Evolutionary conservation across 163 green algal genomes (phyloP).

Genomic region (Chloromonas sp.): DNA sequence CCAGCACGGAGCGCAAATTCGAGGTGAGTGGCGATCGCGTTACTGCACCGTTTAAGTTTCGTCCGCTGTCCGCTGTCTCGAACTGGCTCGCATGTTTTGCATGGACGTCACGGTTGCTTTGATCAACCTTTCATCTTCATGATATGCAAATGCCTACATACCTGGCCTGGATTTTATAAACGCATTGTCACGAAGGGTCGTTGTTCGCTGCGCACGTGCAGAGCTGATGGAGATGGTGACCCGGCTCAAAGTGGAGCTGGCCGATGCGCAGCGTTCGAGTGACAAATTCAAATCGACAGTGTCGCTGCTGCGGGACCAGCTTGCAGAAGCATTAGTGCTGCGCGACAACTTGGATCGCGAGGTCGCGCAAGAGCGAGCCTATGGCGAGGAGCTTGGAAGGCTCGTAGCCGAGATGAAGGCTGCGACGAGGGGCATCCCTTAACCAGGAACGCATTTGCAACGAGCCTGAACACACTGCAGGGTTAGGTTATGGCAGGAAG

Average conservation of each 20-base stretch:
- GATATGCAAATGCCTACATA: not conserved
- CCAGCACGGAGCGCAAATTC: conserved; percentile 9
- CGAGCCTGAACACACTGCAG: no score
- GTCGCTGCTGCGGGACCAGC: conserved; percentile 15
- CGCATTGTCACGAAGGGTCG: no score
- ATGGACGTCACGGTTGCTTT: not conserved
- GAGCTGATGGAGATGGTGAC: conserved; percentile 6
- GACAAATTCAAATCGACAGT: conserved; percentile 8
- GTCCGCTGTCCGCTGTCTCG: not conserved
- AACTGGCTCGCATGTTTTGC: not conserved
- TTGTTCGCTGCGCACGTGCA: not conserved
- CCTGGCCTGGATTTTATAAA: not conserved
- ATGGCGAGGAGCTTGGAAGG: not conserved
- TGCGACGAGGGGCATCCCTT: no score
- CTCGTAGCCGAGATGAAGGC: not conserved
- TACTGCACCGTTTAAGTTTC: not conserved
- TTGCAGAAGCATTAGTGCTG: not conserved
- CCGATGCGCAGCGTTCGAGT: not conserved
- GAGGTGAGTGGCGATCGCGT: conserved; percentile 6
- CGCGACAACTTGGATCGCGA: not conserved
- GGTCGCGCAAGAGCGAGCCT: not conserved
- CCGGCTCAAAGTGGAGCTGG: conserved; percentile 4
- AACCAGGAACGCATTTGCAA: no score
- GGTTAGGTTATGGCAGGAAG: no score
- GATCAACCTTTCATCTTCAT: not conserved